Conservation (phyloP, 805 yeast species). For the Suhomyces sp. region DNA sequence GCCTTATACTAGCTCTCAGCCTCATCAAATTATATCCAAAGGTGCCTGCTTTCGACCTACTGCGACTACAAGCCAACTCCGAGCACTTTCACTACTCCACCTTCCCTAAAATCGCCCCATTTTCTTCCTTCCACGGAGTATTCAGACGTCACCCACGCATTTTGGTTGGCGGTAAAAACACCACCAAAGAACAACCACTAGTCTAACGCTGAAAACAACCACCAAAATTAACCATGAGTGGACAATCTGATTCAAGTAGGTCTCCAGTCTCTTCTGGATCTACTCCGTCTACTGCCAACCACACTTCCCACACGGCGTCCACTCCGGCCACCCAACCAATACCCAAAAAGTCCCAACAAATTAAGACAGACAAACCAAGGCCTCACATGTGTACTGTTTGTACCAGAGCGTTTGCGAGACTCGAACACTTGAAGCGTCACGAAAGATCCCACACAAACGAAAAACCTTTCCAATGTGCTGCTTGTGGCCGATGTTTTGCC, state of each 20-base stretch:
- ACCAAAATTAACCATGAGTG: conserved; percentile 5
- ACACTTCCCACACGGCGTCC: background rate
- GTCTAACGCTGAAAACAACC: no score
- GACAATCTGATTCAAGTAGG: conserved; percentile 6
- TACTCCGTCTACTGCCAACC: conserved; percentile 8
- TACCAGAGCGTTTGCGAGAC: conserved; percentile 91
- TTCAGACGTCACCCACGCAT: background rate
- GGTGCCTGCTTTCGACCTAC: background rate
- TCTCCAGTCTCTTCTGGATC: conserved; percentile 11
- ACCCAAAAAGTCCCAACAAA: conserved; percentile 78
- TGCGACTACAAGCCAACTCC: background rate
- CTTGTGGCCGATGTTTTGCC: conserved; percentile 95
- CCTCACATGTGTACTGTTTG: conserved; percentile 90
- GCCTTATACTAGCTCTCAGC: background rate
- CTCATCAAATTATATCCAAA: background rate
- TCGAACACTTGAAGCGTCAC: conserved; percentile 91
- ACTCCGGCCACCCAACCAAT: conserved; percentile 53
- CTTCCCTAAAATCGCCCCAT: background rate
- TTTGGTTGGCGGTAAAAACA: background rate
- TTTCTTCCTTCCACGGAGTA: background rate
- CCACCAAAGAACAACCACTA: background rate
- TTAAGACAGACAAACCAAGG: conserved; percentile 89
- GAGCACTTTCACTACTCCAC: background rate
- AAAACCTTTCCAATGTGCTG: conserved; percentile 91
- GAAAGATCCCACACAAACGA: conserved; percentile 86